Percentiles rank a stretch among this genome's conserved stretches.
These are phyloP conservation scores for Biscogniauxia marginata DNA, from an alignment of 2,329 filamentous ascomycete species.

Conservation along the genomic window DNA sequence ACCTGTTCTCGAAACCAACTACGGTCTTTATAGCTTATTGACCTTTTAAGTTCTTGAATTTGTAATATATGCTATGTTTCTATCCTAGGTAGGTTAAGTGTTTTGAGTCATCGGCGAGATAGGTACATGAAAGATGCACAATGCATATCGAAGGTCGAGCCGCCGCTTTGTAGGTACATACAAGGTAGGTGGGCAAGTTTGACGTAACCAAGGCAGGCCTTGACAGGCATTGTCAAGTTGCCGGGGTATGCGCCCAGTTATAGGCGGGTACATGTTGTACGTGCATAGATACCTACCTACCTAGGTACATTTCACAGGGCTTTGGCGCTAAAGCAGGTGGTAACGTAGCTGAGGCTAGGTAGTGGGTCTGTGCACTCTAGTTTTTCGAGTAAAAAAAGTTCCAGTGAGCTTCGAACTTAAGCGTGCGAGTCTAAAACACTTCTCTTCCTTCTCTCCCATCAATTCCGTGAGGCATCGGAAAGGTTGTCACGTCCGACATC, in stretches of 20 bases:
- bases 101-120: slow-evolving; percentile 21
- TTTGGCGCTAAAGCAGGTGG: too few relatives aligned
- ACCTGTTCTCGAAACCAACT: background rate
- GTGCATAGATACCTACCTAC: background rate
- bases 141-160: too few relatives aligned
- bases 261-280: background rate
- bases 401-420: background rate
- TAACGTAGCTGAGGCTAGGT: background rate
- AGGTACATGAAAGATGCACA: too few relatives aligned
- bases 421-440: background rate
- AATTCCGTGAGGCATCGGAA: background rate
- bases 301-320: too few relatives aligned
- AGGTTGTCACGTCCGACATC: background rate
- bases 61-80: background rate
- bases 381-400: background rate
- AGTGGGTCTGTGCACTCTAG: background rate
- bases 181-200: too few relatives aligned
- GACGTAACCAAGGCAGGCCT: too few relatives aligned
- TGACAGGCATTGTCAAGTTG: too few relatives aligned
- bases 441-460: background rate
- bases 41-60: background rate
- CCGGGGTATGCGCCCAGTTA: too few relatives aligned
- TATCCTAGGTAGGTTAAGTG: background rate
- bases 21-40: background rate
- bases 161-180: too few relatives aligned